Evolutionary conservation across 495 filamentous ascomycete species (phyloP).

Genomic region (Aspergillus carlsbadensis): DNA sequence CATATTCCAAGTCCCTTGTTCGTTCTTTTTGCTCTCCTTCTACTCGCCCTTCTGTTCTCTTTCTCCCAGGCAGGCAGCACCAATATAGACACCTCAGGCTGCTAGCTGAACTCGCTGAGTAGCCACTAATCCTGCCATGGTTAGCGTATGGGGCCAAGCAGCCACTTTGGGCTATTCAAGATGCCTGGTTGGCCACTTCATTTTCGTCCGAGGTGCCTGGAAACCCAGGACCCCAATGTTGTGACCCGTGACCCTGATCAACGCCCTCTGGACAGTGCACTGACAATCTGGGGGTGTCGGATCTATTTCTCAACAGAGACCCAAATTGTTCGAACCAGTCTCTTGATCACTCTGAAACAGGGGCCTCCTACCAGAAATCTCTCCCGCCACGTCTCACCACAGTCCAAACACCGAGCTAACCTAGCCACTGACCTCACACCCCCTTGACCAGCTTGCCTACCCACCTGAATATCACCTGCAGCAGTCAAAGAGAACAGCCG

Average conservation of each 20-base stretch:
- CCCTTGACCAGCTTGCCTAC: background rate
- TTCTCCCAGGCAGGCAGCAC: no score
- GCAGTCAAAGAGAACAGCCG: slow-evolving; percentile 16
- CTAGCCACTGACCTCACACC: background rate
- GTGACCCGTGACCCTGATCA: background rate
- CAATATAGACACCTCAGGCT: background rate
- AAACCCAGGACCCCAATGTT: slow-evolving; percentile 10
- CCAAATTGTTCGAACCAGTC: background rate
- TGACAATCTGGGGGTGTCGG: background rate
- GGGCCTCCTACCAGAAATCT: no score
- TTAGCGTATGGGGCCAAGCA: slow-evolving; percentile 11
- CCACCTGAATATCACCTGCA: slow-evolving; percentile 13
- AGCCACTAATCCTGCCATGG: background rate
- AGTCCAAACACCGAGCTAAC: background rate
- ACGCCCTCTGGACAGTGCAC: background rate
- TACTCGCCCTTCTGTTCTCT: background rate
- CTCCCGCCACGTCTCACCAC: no score
- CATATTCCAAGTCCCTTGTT: no score
- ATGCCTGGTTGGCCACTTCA: background rate
- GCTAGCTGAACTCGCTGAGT: background rate
- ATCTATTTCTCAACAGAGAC: no score
- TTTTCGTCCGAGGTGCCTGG: slow-evolving; percentile 12
- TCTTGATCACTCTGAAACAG: background rate
- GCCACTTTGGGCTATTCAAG: slow-evolving; percentile 1
- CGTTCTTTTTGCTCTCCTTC: background rate